phyloP scores from a whole-genome alignment of 768 basidiomycete genomes.

The Phaffia tasmanica region DNA sequence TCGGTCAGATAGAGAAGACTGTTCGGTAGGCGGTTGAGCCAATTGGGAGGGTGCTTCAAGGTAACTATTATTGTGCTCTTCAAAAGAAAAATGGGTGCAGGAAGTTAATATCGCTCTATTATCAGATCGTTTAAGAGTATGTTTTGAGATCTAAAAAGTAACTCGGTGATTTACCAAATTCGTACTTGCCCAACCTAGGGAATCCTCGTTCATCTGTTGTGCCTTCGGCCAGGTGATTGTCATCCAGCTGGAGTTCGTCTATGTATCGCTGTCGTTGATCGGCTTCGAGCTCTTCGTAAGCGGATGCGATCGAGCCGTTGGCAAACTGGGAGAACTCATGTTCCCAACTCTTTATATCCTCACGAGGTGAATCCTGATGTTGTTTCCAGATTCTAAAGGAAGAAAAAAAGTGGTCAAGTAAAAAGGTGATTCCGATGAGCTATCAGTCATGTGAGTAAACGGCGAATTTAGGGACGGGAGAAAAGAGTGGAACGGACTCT shows the following conservation, averaged over 20 bases:
- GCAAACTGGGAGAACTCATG: constrained; percentile 33
- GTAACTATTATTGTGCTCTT: constrained; percentile 64
- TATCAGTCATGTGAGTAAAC: too few relatives aligned
- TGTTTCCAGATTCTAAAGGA: constrained; percentile 16
- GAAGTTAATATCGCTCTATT: constrained; percentile 15
- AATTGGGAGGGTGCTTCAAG: constrained; percentile 46
- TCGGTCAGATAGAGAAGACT: constrained; percentile 78
- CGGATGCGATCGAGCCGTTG: constrained; percentile 26
- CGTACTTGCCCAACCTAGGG: constrained; percentile 59
- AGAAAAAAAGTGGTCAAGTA: too few relatives aligned
- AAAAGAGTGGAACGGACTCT: constrained; percentile 1
- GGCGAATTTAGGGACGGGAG: too few relatives aligned
- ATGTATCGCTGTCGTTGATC: constrained; percentile 28
- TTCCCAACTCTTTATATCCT: constrained; percentile 29
- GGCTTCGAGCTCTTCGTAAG: constrained; percentile 26
- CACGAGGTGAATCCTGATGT: not conserved
- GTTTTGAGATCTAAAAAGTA: not conserved
- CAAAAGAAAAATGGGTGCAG: not conserved
- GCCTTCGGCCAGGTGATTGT: constrained; percentile 1
- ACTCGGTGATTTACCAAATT: constrained; percentile 53
- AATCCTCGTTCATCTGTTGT: constrained; percentile 49
- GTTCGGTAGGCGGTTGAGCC: constrained; percentile 48
- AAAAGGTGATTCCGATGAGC: too few relatives aligned
- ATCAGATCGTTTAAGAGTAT: not conserved
- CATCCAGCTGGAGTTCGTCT: constrained; percentile 27